phyloP scores from a whole-genome alignment of 192 early-diverging fungal species.

The Lobulomyces angularis region DNA sequence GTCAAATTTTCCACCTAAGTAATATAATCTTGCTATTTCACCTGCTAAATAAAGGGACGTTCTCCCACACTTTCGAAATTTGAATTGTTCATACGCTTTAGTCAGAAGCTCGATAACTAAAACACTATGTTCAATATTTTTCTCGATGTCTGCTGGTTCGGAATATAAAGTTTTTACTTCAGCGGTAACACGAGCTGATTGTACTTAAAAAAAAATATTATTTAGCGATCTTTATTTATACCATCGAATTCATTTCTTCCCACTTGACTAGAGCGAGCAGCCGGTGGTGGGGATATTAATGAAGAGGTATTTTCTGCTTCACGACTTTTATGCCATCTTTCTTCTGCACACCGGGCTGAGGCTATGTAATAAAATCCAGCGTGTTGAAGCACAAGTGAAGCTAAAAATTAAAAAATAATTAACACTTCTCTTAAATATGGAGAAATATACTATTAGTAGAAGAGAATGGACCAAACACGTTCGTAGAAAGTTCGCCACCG shows the following conservation, averaged over 20 bases:
- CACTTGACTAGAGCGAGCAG: conserved; percentile 19
- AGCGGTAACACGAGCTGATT: background rate
- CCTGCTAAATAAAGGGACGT: conserved; percentile 75
- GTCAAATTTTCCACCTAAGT: conserved; percentile 60
- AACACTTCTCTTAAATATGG: too few relatives aligned
- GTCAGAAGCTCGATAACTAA: conserved; percentile 74
- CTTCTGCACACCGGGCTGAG: conserved; percentile 62
- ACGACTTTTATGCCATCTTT: conserved; percentile 47
- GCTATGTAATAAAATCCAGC: conserved; percentile 73
- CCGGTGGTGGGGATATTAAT: conserved; percentile 18
- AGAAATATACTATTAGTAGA: conserved; percentile 51
- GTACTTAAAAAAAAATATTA: background rate
- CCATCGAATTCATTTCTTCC: too few relatives aligned
- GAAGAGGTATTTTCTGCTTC: conserved; percentile 12
- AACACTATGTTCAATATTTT: conserved; percentile 47
- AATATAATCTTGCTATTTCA: conserved; percentile 78
- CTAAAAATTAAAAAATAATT: too few relatives aligned
- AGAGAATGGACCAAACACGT: conserved; percentile 21
- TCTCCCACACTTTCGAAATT: conserved; percentile 52
- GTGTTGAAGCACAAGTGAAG: conserved; percentile 63
- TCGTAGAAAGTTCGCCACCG: conserved; percentile 17
- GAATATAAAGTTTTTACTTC: conserved; percentile 1
- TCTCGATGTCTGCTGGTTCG: conserved; percentile 20
- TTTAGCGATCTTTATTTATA: background rate
- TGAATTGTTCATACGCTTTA: conserved; percentile 85